These are phyloP conservation scores for Pseudocercospora fuligena DNA, from an alignment of 2,329 filamentous ascomycete species.

Conservation along the genomic window DNA sequence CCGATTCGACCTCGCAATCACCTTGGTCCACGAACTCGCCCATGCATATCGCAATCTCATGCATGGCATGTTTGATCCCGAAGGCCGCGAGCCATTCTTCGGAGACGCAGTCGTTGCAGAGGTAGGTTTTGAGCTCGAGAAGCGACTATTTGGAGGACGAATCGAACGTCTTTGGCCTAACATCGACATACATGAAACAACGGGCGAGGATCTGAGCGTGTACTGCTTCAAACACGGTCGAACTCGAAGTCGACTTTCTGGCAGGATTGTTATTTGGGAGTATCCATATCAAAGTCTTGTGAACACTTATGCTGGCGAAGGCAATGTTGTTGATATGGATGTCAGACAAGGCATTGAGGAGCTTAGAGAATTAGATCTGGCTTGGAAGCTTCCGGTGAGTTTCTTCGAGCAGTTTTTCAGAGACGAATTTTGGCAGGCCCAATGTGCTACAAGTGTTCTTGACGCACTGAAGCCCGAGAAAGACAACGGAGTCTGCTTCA, in stretches of 20 bases:
- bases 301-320: background rate
- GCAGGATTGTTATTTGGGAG: background rate
- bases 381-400: background rate
- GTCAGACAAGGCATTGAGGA: background rate
- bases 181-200: background rate
- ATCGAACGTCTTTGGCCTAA: background rate
- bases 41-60: slow-evolving; percentile 5
- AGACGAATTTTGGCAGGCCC: background rate
- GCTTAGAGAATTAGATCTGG: background rate
- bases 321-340: background rate
- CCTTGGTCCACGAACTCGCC: background rate
- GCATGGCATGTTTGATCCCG: background rate
- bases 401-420: background rate
- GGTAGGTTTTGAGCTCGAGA: slow-evolving; percentile 4
- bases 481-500: background rate
- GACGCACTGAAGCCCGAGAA: background rate
- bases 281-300: background rate
- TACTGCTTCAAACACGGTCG: background rate
- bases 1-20: slow-evolving; percentile 5
- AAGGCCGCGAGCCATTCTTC: background rate
- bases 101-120: background rate
- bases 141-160: background rate
- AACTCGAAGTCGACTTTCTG: background rate
- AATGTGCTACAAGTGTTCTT: background rate
- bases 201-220: background rate